Evolutionary conservation across 371 early-diverging fungal species (phyloP).

Genomic region (Actinomucor elegans): DNA sequence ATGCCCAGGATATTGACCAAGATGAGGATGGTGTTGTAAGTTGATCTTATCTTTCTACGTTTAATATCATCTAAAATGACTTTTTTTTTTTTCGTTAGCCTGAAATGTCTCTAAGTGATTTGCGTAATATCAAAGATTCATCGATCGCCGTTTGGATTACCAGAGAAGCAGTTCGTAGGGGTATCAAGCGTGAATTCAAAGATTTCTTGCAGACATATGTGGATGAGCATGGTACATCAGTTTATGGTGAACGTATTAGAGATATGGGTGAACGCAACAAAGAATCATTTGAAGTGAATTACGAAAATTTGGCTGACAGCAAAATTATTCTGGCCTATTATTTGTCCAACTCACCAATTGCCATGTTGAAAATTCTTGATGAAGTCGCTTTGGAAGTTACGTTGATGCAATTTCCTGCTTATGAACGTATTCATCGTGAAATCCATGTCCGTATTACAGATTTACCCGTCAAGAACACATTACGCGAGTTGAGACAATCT

Average conservation of each 20-base stretch:
- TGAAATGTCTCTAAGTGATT: slow-evolving; percentile 54
- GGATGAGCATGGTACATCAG: slow-evolving; percentile 83
- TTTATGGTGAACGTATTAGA: slow-evolving; percentile 91
- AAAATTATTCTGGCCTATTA: slow-evolving; percentile 86
- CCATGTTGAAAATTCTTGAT: slow-evolving; percentile 91
- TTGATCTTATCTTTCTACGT: no score
- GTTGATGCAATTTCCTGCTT: slow-evolving; percentile 87
- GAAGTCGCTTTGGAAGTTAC: slow-evolving; percentile 92
- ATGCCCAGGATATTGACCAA: slow-evolving; percentile 54
- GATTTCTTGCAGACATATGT: slow-evolving; percentile 85
- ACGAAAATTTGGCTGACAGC: slow-evolving; percentile 73
- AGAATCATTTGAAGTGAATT: slow-evolving; percentile 90
- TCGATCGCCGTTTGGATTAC: slow-evolving; percentile 81
- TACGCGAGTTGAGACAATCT: slow-evolving; percentile 91
- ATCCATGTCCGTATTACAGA: slow-evolving; percentile 96
- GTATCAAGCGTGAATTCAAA: slow-evolving; percentile 84
- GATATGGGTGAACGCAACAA: slow-evolving; percentile 88
- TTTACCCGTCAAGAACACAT: slow-evolving; percentile 81
- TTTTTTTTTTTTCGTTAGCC: slow-evolving; percentile 26
- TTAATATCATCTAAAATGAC: neutral
- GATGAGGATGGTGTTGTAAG: slow-evolving; percentile 66
- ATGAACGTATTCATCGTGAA: slow-evolving; percentile 90
- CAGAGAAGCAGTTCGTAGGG: slow-evolving; percentile 75
- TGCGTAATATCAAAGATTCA: slow-evolving; percentile 49
- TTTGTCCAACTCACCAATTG: slow-evolving; percentile 85